Conservation (phyloP, 805 yeast species). For the Metschnikowia cubensis region DNA sequence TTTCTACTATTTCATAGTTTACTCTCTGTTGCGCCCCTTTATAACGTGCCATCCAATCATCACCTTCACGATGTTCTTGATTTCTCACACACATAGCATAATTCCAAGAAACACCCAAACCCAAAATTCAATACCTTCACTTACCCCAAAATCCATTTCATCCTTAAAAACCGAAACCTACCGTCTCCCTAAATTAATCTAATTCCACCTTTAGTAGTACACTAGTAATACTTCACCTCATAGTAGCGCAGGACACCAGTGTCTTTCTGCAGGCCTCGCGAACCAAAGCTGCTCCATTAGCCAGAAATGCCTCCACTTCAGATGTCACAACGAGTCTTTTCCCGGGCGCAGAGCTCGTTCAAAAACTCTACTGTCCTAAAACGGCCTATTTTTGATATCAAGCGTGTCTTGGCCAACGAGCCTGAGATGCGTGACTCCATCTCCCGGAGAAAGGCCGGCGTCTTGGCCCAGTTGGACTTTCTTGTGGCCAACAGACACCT, state of each 20-base stretch:
- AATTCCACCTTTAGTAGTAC: too few species aligned
- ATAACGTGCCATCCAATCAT: too few species aligned
- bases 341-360: conserved; percentile 15
- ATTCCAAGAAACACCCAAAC: too few species aligned
- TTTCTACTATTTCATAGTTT: too few species aligned
- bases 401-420: conserved; percentile 11
- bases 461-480: conserved; percentile 20
- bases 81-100: too few species aligned
- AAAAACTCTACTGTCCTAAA: conserved; percentile 16
- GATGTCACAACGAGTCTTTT: conserved; percentile 1
- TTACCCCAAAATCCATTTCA: too few species aligned
- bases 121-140: too few species aligned
- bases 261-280: conserved; percentile 2
- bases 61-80: too few species aligned
- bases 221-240: too few species aligned
- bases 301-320: background rate
- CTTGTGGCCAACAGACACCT: conserved; percentile 23
- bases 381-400: conserved; percentile 15
- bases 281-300: background rate
- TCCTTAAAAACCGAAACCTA: too few species aligned
- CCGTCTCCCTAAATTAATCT: too few species aligned
- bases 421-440: conserved; percentile 27
- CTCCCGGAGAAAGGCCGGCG: conserved; percentile 23
- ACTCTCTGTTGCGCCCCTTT: too few species aligned
- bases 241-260: background rate